These are phyloP conservation scores for Hordeum marinum DNA, from an alignment of 176 grass and related monocot species.

Conservation along the genomic window DNA sequence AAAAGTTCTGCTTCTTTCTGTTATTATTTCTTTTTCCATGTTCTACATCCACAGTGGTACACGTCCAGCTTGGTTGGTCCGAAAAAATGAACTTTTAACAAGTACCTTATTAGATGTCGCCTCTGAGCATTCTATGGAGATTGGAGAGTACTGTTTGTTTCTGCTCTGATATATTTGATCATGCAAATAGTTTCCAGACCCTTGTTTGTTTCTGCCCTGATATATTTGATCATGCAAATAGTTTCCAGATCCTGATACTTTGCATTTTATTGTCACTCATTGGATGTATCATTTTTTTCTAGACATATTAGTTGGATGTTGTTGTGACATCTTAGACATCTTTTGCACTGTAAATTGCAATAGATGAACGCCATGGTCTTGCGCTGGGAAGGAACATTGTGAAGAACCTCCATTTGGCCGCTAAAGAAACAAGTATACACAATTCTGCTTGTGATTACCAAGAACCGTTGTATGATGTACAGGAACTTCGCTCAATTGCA, in stretches of 20 bases:
- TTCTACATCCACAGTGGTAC: neutral
- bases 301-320: neutral
- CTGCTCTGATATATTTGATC: neutral
- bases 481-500: conserved; percentile 83
- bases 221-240: conserved; percentile 4
- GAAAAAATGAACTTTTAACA: neutral
- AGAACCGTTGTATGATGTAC: conserved; percentile 80
- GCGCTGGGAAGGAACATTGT: conserved; percentile 77
- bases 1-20: neutral
- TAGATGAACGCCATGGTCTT: conserved; percentile 93
- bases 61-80: neutral
- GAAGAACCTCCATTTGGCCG: conserved; percentile 85
- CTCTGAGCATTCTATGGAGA: neutral
- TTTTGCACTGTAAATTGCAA: conserved; percentile 27
- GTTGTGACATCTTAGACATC: neutral
- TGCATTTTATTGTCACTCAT: neutral
- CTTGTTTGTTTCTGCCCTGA: neutral
- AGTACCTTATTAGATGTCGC: neutral
- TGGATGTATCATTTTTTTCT: conserved; percentile 4
- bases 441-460: conserved; percentile 54
- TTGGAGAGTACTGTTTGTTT: neutral
- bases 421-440: conserved; percentile 42
- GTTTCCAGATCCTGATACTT: neutral
- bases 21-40: neutral
- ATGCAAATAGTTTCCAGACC: neutral